A percentile compares a stretch with the other conserved stretches of the same genome.
Conservation (phyloP, 441 rosid genomes). For the Melianthus villosus region DNA sequence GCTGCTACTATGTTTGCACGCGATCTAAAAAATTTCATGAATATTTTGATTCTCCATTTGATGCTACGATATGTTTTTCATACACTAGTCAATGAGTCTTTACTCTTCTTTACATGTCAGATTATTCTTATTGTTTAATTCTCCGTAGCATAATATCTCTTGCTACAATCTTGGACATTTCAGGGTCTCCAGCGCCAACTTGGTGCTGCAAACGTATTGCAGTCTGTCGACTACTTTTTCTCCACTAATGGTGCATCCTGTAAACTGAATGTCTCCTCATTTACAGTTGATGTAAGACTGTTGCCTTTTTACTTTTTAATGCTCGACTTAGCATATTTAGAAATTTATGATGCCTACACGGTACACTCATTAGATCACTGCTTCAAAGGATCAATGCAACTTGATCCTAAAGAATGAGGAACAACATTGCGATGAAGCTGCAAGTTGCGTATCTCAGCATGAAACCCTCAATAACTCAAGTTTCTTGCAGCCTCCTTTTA, state of each 20-base stretch:
- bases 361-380: slow-evolving; percentile 35
- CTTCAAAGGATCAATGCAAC: slow-evolving; percentile 40
- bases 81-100: not conserved
- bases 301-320: not conserved
- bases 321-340: not conserved
- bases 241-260: slow-evolving; percentile 35
- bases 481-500: slow-evolving; percentile 14
- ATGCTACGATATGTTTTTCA: not conserved
- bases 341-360: slow-evolving; percentile 8
- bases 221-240: slow-evolving; percentile 54
- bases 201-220: slow-evolving; percentile 53
- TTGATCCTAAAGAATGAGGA: slow-evolving; percentile 25
- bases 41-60: not conserved
- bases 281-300: slow-evolving; percentile 52
- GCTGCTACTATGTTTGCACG: no score
- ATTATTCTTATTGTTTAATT: not conserved
- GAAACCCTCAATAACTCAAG: slow-evolving; percentile 15
- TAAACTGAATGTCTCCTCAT: slow-evolving; percentile 40
- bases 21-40: not conserved
- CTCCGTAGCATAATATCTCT: not conserved
- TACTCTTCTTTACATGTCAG: not conserved
- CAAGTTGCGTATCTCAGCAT: slow-evolving; percentile 12
- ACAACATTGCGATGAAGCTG: slow-evolving; percentile 14
- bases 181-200: slow-evolving; percentile 64
- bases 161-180: no score